Evolutionary conservation across 1,284 basidiomycete genomes (phyloP).

Genomic region (Melampsora abietis-canadensis): DNA sequence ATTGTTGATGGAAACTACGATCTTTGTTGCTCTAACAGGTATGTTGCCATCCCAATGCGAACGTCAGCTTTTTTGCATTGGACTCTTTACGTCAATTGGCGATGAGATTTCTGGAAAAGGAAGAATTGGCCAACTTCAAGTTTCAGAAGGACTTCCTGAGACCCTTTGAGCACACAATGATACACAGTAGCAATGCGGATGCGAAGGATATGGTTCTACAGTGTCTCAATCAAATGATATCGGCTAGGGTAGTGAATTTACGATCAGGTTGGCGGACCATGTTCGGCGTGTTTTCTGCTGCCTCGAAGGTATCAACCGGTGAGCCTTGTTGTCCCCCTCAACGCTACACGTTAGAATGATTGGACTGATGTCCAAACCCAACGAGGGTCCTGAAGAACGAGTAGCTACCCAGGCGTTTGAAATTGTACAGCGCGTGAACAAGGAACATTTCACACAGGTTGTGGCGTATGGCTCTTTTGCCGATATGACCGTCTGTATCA

Average conservation of each 20-base stretch:
- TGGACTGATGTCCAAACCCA: not conserved
- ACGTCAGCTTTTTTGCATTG: conserved; percentile 93
- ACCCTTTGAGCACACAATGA: conserved; percentile 98
- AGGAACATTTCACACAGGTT: conserved; percentile 83
- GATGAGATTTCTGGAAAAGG: conserved; percentile 98
- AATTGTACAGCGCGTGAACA: conserved; percentile 85
- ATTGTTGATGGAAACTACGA: not conserved
- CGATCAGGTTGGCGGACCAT: conserved; percentile 98
- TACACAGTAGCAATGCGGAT: conserved; percentile 89
- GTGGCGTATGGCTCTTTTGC: conserved; percentile 91
- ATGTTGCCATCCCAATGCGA: conserved; percentile 95
- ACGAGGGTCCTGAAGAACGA: conserved; percentile 62
- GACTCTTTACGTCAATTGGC: conserved; percentile 97
- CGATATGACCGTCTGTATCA: conserved; percentile 93
- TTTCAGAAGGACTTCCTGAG: conserved; percentile 99
- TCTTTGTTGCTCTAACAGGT: conserved; percentile 60
- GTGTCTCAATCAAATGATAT: conserved; percentile 98
- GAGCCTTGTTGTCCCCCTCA: conserved; percentile 46
- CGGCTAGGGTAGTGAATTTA: conserved; percentile 88
- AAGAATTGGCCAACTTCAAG: conserved; percentile 95
- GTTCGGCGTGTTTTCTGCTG: conserved; percentile 96
- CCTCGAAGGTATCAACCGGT: conserved; percentile 89
- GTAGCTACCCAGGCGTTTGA: conserved; percentile 94
- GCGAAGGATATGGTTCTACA: conserved; percentile 97
- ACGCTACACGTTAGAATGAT: not conserved